Percentiles rank a stretch among this genome's conserved stretches.
These are phyloP conservation scores for Candida jianshihensis DNA, from an alignment of 805 yeast species.

Conservation along the genomic window DNA sequence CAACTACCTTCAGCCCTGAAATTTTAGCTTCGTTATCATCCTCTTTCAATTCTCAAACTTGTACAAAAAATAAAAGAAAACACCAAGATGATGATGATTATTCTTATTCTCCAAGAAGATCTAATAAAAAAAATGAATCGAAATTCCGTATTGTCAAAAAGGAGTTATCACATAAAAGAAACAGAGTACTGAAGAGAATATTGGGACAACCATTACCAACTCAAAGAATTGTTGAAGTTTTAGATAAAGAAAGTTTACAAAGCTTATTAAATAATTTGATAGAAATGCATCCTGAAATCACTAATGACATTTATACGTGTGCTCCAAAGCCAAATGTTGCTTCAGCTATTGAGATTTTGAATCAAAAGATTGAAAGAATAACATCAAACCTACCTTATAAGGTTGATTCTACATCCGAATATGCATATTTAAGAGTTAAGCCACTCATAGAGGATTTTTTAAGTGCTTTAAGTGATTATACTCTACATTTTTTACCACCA, in stretches of 20 bases:
- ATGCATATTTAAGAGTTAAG: constrained; percentile 68
- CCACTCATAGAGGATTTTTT: constrained; percentile 63
- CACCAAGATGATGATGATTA: constrained; percentile 10
- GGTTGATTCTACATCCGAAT: constrained; percentile 67
- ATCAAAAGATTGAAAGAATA: constrained; percentile 33
- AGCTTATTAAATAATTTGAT: constrained; percentile 46
- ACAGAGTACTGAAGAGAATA: constrained; percentile 24
- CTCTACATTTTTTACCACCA: constrained; percentile 67
- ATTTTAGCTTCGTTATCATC: constrained; percentile 4
- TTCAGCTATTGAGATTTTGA: constrained; percentile 44
- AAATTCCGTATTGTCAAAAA: constrained; percentile 9
- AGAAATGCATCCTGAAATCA: constrained; percentile 54
- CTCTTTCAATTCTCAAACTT: neutral
- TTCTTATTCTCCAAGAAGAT: constrained; percentile 2
- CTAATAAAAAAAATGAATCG: constrained; percentile 5
- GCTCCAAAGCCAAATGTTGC: constrained; percentile 55
- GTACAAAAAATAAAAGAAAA: constrained; percentile 9
- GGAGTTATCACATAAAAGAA: constrained; percentile 19
- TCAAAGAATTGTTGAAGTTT: constrained; percentile 57
- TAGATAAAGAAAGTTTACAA: constrained; percentile 52
- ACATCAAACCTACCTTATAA: constrained; percentile 59
- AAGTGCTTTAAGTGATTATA: constrained; percentile 65
- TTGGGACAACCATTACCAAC: constrained; percentile 58
- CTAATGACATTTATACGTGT: constrained; percentile 37
- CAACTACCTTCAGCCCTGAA: constrained; percentile 2